These are phyloP conservation scores for Rhypophila decipiens DNA, from an alignment of 495 filamentous ascomycete species.

Conservation along the genomic window DNA sequence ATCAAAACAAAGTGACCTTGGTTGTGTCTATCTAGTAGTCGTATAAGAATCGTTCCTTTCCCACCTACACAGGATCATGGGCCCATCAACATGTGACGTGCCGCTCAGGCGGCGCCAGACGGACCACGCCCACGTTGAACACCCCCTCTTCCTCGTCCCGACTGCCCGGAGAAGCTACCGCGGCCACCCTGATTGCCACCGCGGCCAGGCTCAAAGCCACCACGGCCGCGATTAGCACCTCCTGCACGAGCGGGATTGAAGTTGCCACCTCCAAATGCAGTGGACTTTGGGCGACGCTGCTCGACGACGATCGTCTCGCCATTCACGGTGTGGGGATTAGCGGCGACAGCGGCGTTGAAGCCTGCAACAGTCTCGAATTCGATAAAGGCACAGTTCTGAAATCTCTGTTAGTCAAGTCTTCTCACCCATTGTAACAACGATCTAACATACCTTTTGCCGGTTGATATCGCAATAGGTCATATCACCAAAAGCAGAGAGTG, in stretches of 20 bases:
- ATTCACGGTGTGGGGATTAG: constrained; percentile 79
- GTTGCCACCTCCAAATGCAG: constrained; percentile 57
- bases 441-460: constrained; percentile 68
- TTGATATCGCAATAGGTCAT: constrained; percentile 84
- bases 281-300: constrained; percentile 73
- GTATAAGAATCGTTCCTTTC: background rate
- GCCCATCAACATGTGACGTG: constrained; percentile 2
- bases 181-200: constrained; percentile 56
- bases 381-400: constrained; percentile 90
- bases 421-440: too few relatives aligned
- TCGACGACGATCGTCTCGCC: constrained; percentile 79
- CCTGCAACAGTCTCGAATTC: constrained; percentile 76
- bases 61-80: background rate
- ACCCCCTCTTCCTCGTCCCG: constrained; percentile 52
- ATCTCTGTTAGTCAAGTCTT: too few relatives aligned
- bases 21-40: background rate
- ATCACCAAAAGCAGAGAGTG: constrained; percentile 67
- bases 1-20: background rate
- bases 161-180: constrained; percentile 58
- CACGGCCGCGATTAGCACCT: constrained; percentile 57
- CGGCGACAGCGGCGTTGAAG: constrained; percentile 72
- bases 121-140: constrained; percentile 45
- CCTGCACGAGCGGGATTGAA: constrained; percentile 57
- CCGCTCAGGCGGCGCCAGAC: constrained; percentile 19
- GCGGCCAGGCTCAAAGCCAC: constrained; percentile 53